These are phyloP conservation scores for Jamesozyma jinghongensis DNA, from an alignment of 805 yeast species.

Conservation along the genomic window DNA sequence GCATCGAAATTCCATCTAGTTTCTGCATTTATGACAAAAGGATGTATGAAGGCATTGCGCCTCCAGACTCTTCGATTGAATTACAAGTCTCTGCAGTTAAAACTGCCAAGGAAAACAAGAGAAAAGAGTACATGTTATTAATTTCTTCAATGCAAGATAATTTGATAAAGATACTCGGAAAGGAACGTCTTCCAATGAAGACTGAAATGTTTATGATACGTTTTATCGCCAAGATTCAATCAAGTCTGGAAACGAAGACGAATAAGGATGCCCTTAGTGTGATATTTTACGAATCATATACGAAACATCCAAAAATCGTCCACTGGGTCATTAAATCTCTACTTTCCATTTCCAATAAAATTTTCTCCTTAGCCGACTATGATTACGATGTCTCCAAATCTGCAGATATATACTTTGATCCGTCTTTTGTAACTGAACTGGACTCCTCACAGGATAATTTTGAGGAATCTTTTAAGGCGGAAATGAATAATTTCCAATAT, in stretches of 20 bases:
- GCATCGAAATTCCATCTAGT: slow-evolving; percentile 41
- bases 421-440: slow-evolving; percentile 34
- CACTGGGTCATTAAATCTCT: slow-evolving; percentile 53
- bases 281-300: slow-evolving; percentile 40
- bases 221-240: slow-evolving; percentile 44
- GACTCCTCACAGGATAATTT: slow-evolving; percentile 37
- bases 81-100: slow-evolving; percentile 50
- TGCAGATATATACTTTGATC: slow-evolving; percentile 35
- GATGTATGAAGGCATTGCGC: slow-evolving; percentile 39
- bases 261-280: slow-evolving; percentile 34
- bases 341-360: slow-evolving; percentile 41
- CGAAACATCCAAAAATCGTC: slow-evolving; percentile 63
- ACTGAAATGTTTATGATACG: slow-evolving; percentile 40
- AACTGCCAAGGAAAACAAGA: slow-evolving; percentile 54
- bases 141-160: slow-evolving; percentile 37
- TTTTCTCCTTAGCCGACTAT: slow-evolving; percentile 37
- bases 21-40: slow-evolving; percentile 44
- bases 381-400: slow-evolving; percentile 41
- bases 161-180: slow-evolving; percentile 20
- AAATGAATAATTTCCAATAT: slow-evolving; percentile 38
- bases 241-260: slow-evolving; percentile 41
- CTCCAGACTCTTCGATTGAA: slow-evolving; percentile 52
- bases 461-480: slow-evolving; percentile 37
- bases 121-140: slow-evolving; percentile 34
- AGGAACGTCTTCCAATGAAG: slow-evolving; percentile 43